Conservation (phyloP, 1,284 basidiomycete genomes). For the Malassezia sympodialis region DNA sequence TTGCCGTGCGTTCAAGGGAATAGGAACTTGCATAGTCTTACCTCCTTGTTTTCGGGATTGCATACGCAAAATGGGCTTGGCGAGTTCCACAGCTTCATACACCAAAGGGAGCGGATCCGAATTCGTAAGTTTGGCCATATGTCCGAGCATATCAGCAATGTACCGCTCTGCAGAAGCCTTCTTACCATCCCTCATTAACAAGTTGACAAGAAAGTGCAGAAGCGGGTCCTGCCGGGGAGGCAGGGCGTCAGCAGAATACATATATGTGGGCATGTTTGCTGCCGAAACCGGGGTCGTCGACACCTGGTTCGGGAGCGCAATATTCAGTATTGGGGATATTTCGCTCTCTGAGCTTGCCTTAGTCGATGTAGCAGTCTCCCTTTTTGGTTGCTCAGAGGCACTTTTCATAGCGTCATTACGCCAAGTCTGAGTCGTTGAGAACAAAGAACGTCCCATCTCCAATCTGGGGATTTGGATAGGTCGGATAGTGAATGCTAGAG, state of each 20-base stretch:
- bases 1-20: slow-evolving; percentile 45
- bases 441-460: background rate
- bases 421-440: background rate
- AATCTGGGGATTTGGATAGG: background rate
- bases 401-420: background rate
- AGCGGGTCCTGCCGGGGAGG: slow-evolving; percentile 36
- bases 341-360: background rate
- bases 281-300: background rate
- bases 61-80: slow-evolving; percentile 45
- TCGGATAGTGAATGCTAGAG: background rate
- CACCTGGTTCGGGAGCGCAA: background rate
- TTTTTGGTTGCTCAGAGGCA: background rate
- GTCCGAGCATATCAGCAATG: slow-evolving; percentile 36
- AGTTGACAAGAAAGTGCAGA: slow-evolving; percentile 45
- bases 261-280: background rate
- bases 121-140: slow-evolving; percentile 38
- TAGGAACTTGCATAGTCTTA: slow-evolving; percentile 48
- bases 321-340: background rate
- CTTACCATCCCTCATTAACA: slow-evolving; percentile 50
- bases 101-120: slow-evolving; percentile 48
- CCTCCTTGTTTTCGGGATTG: slow-evolving; percentile 47
- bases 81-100: slow-evolving; percentile 41
- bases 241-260: slow-evolving; percentile 25
- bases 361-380: background rate
- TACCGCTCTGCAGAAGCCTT: slow-evolving; percentile 44